Conservation (phyloP, 2,329 filamentous ascomycete species). For the Diaporthe batatas region DNA sequence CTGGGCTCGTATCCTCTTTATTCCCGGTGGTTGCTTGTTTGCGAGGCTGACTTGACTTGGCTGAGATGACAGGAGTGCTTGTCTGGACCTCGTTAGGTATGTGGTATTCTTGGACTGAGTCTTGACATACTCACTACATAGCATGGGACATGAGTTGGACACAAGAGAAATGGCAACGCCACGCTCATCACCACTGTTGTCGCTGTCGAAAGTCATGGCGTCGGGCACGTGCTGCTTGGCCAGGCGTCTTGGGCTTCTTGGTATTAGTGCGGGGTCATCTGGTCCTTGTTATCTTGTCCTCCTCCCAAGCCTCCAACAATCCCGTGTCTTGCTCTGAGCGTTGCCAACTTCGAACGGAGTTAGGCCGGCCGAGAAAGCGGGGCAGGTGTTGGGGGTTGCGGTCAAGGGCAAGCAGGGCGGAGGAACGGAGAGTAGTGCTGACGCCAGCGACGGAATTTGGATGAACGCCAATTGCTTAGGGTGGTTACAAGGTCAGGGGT, state of each 20-base stretch:
- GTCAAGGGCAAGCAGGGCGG: neutral
- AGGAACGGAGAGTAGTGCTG: slow-evolving; percentile 1
- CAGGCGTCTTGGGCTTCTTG: slow-evolving; percentile 3
- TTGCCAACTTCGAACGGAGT: neutral
- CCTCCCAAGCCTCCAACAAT: neutral
- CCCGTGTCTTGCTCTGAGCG: too few relatives aligned
- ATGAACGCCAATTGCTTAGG: neutral
- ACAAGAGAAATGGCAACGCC: too few relatives aligned
- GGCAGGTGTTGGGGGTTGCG: neutral
- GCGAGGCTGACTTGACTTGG: neutral
- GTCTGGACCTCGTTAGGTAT: neutral
- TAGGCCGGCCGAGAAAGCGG: slow-evolving; percentile 7
- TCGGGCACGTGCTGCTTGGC: slow-evolving; percentile 6
- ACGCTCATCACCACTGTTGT: slow-evolving; percentile 9
- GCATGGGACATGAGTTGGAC: neutral
- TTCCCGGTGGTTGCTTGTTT: neutral
- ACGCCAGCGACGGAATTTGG: neutral
- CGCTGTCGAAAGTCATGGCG: slow-evolving; percentile 12
- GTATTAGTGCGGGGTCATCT: slow-evolving; percentile 18
- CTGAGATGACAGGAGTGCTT: neutral
- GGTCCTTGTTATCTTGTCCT: neutral
- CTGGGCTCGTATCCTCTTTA: neutral
- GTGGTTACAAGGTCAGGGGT: neutral
- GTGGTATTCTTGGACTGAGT: neutral
- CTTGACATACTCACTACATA: neutral